Percentiles rank a stretch among this genome's conserved stretches.
phyloP scores from a whole-genome alignment of 805 yeast species.

The Danielia reshetovae region DNA sequence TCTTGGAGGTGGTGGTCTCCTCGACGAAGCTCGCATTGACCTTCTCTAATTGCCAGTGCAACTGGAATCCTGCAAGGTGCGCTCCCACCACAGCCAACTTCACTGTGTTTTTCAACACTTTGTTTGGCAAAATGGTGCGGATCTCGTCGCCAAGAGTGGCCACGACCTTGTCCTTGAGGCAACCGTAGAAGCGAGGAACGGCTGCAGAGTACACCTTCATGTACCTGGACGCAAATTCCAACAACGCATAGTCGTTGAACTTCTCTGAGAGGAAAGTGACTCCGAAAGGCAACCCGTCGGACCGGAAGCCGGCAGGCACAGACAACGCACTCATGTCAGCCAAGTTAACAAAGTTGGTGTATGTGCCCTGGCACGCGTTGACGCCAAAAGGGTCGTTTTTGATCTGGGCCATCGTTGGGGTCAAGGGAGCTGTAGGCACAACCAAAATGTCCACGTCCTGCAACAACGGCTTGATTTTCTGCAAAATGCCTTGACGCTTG shows the following conservation, averaged over 20 bases:
- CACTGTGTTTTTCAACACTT: conserved; percentile 26
- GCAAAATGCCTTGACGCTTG: conserved; percentile 75
- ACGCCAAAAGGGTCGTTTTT: conserved; percentile 72
- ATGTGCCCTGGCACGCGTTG: conserved; percentile 94
- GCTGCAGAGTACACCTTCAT: conserved; percentile 45
- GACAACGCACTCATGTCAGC: conserved; percentile 93
- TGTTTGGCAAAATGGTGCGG: conserved; percentile 14
- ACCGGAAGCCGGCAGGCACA: conserved; percentile 79
- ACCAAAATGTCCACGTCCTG: conserved; percentile 66
- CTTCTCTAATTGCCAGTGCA: conserved; percentile 90
- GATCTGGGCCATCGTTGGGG: conserved; percentile 75
- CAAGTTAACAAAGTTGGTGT: conserved; percentile 93
- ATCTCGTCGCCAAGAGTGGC: conserved; percentile 44
- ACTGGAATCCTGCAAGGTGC: conserved; percentile 80
- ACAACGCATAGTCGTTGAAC: conserved; percentile 83
- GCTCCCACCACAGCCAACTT: conserved; percentile 95
- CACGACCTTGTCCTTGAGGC: conserved; percentile 34
- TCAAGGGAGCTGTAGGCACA: conserved; percentile 93
- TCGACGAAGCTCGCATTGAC: conserved; percentile 70
- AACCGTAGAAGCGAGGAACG: conserved; percentile 55
- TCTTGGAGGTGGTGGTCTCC: conserved; percentile 63
- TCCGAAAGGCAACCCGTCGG: conserved; percentile 89
- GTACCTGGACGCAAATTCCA: conserved; percentile 76
- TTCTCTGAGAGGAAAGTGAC: conserved; percentile 78
- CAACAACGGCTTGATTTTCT: conserved; percentile 54